phyloP scores from a whole-genome alignment of 805 yeast species.

The Kazachstania viticola region DNA sequence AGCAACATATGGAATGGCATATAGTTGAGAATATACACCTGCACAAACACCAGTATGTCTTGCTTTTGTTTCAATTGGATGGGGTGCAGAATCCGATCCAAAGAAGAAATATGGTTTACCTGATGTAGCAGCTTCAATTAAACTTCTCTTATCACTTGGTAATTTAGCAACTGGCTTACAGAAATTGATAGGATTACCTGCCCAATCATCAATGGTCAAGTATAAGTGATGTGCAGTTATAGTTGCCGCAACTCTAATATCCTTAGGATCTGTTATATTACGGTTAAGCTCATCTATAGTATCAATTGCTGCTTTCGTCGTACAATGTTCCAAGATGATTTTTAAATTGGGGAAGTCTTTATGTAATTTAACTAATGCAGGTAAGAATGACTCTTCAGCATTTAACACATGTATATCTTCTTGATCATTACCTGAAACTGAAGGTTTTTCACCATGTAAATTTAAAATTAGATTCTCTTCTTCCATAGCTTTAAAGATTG shows the following conservation, averaged over 20 bases:
- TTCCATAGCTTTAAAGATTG: constrained; percentile 83
- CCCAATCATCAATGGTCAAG: constrained; percentile 89
- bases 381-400: constrained; percentile 88
- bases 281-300: constrained; percentile 57
- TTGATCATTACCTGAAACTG: constrained; percentile 34
- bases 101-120: constrained; percentile 90
- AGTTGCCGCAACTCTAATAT: constrained; percentile 70
- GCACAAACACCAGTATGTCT: constrained; percentile 83
- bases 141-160: constrained; percentile 71
- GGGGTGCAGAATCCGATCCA: constrained; percentile 98
- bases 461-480: constrained; percentile 67
- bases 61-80: constrained; percentile 69
- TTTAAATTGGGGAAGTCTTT: constrained; percentile 73
- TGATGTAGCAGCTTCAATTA: constrained; percentile 78
- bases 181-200: constrained; percentile 87
- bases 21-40: constrained; percentile 91
- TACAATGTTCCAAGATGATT: constrained; percentile 89
- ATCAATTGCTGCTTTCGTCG: constrained; percentile 79
- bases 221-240: constrained; percentile 93
- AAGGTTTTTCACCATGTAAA: constrained; percentile 92
- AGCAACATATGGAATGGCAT: constrained; percentile 74
- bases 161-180: constrained; percentile 97
- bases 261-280: constrained; percentile 23
- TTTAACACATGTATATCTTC: constrained; percentile 79
- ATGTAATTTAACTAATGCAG: constrained; percentile 74